Base-by-base conservation (phyloP, 2,329 filamentous ascomycete species). In the Paecilomyces fulvus region DNA sequence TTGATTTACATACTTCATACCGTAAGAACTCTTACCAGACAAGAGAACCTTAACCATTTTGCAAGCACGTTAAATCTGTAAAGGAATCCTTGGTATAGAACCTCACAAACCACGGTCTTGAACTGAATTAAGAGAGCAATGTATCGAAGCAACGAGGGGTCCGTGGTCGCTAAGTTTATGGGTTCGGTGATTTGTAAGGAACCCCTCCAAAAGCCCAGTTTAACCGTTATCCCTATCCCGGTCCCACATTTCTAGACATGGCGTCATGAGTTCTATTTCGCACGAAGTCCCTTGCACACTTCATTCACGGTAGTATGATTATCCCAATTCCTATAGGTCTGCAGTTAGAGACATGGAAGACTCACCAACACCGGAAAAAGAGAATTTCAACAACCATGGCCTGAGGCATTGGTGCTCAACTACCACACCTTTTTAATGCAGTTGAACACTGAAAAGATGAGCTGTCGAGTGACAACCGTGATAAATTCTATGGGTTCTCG, bases 41-140 rank as follows among this genome's bases (percentile, higher is more conserved):
- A 73, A 61, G 25, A 73, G 66, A 62, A 75, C 73, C 58, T 72
- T 76, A 49, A 67, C 67, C 68, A 73, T 75, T 49, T 9, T 68
- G 58, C 20, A 28, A 49, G 10, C 23, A 14, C 1, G 25, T 28
- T 28, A 17, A n/a, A n/a, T 23, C 14, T 14, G 2, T n/a, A 49
- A 49, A 49, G n/a, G 17, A 17, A 43, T 43, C 37, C 37, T 43
- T 43, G 37, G 33, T n/a, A 2, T 20, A 31, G 37, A 8, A 9
- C 9, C 2, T 43, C 5, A 9, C 20, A 20, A 49, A 49, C 48
- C 48, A 20, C 10, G 48, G 25, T 25, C 48, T 23, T 12, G 21
- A 28, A 3, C 21, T 49, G 25, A 25, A 21, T 49, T 12, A 49
- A 49, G 11, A 28, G 0, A 6, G 12, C n/a, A 43, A 43, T 43